Percentiles rank a stretch among this genome's conserved stretches.
These are phyloP conservation scores for Annulohypoxylon moriforme DNA, from an alignment of 495 filamentous ascomycete species.

Conservation along the genomic window DNA sequence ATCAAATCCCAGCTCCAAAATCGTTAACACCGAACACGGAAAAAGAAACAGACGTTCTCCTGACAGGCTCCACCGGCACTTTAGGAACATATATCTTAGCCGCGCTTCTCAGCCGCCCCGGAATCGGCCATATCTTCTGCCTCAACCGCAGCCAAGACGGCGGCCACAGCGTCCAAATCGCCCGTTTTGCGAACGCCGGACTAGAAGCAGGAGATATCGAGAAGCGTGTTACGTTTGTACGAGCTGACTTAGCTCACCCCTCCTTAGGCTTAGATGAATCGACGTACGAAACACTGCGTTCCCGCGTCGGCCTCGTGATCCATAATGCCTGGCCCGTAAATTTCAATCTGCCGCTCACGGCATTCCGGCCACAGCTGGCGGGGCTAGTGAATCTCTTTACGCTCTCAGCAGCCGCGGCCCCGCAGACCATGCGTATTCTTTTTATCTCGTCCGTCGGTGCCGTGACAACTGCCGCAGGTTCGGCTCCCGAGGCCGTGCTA, in stretches of 20 bases:
- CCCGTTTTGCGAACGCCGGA: constrained; percentile 37
- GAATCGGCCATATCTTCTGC: constrained; percentile 57
- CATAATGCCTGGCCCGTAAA: constrained; percentile 73
- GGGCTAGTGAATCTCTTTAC: constrained; percentile 57
- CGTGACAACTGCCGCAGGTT: background rate
- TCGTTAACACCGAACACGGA: background rate
- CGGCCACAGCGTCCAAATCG: background rate
- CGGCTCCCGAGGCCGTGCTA: constrained; percentile 57
- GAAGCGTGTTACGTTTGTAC: constrained; percentile 59
- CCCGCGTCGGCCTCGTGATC: constrained; percentile 51
- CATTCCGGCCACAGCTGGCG: constrained; percentile 62
- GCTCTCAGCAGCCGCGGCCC: constrained; percentile 47
- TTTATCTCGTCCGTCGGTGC: constrained; percentile 59
- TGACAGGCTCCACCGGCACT: constrained; percentile 63
- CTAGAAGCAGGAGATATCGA: constrained; percentile 10
- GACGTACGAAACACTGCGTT: constrained; percentile 46
- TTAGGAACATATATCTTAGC: constrained; percentile 61
- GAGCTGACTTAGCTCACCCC: constrained; percentile 56
- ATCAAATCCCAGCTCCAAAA: constrained; percentile 14
- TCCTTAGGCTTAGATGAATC: constrained; percentile 54
- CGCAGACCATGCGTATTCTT: constrained; percentile 44
- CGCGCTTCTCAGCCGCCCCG: constrained; percentile 39
- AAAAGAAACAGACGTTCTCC: constrained; percentile 45
- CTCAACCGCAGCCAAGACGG: constrained; percentile 52
- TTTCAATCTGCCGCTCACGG: constrained; percentile 64